A percentile compares a stretch with the other conserved stretches of the same genome.
Conservation (phyloP, 768 basidiomycete genomes). For the Leucocoprinus leucothites region DNA sequence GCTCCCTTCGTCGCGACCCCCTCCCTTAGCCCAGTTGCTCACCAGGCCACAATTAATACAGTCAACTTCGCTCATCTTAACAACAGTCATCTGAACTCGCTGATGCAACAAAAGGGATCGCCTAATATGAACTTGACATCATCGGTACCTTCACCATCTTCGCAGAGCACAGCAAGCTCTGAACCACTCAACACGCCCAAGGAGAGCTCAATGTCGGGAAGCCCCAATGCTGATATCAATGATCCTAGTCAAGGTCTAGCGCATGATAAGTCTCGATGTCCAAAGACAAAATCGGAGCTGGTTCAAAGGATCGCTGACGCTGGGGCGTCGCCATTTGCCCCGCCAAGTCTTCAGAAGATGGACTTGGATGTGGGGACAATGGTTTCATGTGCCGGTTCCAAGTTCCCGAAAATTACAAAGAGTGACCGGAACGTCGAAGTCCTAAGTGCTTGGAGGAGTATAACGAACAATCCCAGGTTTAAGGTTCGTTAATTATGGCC, state of each 20-base stretch:
- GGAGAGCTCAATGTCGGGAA: constrained; percentile 21
- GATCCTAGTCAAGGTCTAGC: not conserved
- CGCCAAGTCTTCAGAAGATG: constrained; percentile 38
- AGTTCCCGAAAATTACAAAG: constrained; percentile 64
- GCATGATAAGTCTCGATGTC: constrained; percentile 16
- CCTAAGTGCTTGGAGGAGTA: constrained; percentile 73
- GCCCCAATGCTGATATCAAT: constrained; percentile 22
- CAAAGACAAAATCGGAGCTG: constrained; percentile 26
- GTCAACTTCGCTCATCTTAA: constrained; percentile 10
- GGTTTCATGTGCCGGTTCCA: constrained; percentile 65
- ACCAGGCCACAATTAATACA: constrained; percentile 32
- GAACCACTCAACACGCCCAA: constrained; percentile 33
- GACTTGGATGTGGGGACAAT: constrained; percentile 46
- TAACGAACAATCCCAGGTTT: constrained; percentile 72
- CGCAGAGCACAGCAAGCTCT: constrained; percentile 21
- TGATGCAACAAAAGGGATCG: constrained; percentile 16
- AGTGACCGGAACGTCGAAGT: constrained; percentile 77
- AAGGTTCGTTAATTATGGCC: constrained; percentile 48
- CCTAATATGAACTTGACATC: constrained; percentile 23
- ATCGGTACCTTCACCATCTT: constrained; percentile 41
- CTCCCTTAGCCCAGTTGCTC: constrained; percentile 56
- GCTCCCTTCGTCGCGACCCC: constrained; percentile 28
- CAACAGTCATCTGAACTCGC: constrained; percentile 11
- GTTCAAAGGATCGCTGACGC: constrained; percentile 43
- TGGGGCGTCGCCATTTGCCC: constrained; percentile 65